Evolutionary conservation across 1,284 basidiomycete species (phyloP).

Genomic region (Fomitopsis schrenkii): DNA sequence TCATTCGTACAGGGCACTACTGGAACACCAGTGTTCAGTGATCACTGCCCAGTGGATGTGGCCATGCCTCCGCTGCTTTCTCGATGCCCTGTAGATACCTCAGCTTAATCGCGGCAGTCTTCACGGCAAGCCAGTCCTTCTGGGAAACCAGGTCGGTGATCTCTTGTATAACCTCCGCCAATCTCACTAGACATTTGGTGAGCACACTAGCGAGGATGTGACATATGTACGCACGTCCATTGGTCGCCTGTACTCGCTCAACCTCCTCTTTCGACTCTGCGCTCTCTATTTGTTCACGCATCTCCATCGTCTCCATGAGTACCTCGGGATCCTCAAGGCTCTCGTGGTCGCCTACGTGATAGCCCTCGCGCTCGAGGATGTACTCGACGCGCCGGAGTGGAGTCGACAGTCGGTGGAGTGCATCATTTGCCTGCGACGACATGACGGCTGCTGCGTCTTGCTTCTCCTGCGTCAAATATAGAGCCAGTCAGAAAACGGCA

Average conservation of each 20-base stretch:
- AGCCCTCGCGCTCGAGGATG: constrained; percentile 61
- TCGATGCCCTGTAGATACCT: constrained; percentile 78
- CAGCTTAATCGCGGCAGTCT: constrained; percentile 62
- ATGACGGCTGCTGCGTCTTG: constrained; percentile 57
- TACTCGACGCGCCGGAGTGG: constrained; percentile 70
- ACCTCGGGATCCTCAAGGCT: constrained; percentile 70
- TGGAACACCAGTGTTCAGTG: constrained; percentile 9
- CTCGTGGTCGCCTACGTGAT: constrained; percentile 69
- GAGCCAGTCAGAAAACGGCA: neutral
- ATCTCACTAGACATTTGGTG: constrained; percentile 42
- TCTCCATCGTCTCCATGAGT: constrained; percentile 78
- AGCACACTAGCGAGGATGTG: neutral
- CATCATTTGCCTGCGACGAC: constrained; percentile 74
- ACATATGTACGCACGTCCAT: constrained; percentile 49
- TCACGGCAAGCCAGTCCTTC: constrained; percentile 55
- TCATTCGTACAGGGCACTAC: neutral
- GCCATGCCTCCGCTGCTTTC: constrained; percentile 58
- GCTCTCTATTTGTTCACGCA: constrained; percentile 76
- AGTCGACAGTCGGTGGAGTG: constrained; percentile 63
- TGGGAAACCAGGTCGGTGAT: constrained; percentile 50
- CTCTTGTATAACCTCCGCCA: constrained; percentile 40
- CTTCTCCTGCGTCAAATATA: constrained; percentile 39
- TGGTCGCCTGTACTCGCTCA: constrained; percentile 47
- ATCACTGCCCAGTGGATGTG: constrained; percentile 8
- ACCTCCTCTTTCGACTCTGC: constrained; percentile 51